phyloP scores from a whole-genome alignment of 495 filamentous ascomycete genomes.

The Acidiella bohemica region DNA sequence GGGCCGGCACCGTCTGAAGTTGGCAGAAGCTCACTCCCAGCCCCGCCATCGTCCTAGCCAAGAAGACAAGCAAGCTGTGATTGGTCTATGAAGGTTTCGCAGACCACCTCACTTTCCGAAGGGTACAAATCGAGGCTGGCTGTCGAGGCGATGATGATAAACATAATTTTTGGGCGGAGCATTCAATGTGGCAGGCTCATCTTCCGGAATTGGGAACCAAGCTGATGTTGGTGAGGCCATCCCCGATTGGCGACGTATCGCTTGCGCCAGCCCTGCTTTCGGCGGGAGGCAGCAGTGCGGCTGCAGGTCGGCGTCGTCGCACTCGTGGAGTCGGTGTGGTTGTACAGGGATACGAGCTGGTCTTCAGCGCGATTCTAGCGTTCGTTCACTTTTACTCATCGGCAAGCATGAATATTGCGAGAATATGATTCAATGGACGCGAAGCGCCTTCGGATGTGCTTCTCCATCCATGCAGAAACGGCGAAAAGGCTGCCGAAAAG shows the following conservation, averaged over 20 bases:
- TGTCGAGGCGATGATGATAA: neutral
- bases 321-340: constrained; percentile 8
- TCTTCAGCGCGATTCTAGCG: no score
- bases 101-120: neutral
- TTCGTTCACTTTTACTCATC: no score
- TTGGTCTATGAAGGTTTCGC: no score
- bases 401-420: no score
- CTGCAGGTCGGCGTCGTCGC: constrained; percentile 1
- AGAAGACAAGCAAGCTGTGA: no score
- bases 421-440: no score
- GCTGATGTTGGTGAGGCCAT: neutral
- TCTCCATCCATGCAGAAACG: no score
- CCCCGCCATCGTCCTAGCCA: no score
- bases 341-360: constrained; percentile 1
- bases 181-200: neutral
- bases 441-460: no score
- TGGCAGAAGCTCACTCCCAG: no score
- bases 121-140: neutral
- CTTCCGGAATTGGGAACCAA: neutral
- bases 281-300: neutral
- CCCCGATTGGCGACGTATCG: neutral
- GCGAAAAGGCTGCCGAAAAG: no score
- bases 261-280: neutral
- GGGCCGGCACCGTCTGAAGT: no score
- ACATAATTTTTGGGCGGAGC: neutral